Conservation (phyloP, 1,139 yeast species). For the Protomyces pachydermus region DNA sequence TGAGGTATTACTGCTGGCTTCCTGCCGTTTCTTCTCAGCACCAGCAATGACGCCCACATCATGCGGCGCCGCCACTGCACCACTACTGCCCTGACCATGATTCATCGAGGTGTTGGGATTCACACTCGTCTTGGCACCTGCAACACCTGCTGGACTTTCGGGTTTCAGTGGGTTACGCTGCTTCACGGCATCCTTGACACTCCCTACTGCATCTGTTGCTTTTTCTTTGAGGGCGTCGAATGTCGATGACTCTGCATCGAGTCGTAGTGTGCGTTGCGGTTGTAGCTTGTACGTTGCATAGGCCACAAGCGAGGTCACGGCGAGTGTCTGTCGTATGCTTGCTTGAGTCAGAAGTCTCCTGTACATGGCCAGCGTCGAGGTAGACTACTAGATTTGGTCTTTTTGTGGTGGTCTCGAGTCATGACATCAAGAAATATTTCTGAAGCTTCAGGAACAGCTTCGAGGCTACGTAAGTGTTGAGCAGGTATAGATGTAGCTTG, state of each 20-base stretch:
- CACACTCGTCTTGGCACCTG: conserved; percentile 15
- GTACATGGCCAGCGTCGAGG: not conserved
- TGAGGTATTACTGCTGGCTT: conserved; percentile 7
- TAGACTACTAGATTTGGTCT: too few species aligned
- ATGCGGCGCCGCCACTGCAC: conserved; percentile 10
- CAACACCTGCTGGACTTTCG: conserved; percentile 20
- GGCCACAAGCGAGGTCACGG: not conserved
- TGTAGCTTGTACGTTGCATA: not conserved
- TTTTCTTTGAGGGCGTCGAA: conserved; percentile 10
- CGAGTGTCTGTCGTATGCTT: not conserved
- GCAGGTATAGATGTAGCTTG: not conserved
- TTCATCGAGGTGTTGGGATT: conserved; percentile 20
- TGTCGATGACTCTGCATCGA: not conserved
- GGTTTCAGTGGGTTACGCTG: conserved; percentile 9
- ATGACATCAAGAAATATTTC: too few species aligned
- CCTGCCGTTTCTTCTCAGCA: conserved; percentile 25
- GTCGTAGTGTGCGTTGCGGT: not conserved
- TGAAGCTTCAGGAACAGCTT: too few species aligned
- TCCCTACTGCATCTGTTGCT: not conserved
- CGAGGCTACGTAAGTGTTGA: not conserved
- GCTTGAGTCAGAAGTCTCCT: not conserved
- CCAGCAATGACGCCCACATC: conserved; percentile 2
- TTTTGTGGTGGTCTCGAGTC: not conserved
- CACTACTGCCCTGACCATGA: conserved; percentile 16
- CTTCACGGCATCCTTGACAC: conserved; percentile 5